phyloP scores from a whole-genome alignment of 2,329 filamentous ascomycete species.

The Cercospora nicotianae region DNA sequence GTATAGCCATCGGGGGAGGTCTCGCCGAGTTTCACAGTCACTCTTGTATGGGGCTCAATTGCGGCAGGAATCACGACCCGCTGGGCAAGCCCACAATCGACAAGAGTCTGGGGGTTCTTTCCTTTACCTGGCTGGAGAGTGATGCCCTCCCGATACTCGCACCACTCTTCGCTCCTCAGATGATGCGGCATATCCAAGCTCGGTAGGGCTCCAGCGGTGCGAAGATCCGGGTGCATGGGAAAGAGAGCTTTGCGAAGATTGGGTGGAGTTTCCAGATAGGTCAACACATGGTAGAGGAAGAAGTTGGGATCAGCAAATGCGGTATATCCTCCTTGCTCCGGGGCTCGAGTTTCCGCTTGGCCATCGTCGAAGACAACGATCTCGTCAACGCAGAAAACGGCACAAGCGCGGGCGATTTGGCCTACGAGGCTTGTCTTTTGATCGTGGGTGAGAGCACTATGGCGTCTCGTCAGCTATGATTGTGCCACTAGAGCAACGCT shows the following conservation, averaged over 20 bases:
- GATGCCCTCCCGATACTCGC: conserved; percentile 76
- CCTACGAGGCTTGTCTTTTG: conserved; percentile 72
- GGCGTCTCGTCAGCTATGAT: conserved; percentile 4
- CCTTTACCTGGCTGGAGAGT: conserved; percentile 50
- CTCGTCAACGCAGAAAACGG: conserved; percentile 83
- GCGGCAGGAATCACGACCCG: conserved; percentile 56
- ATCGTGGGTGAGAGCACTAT: conserved; percentile 69
- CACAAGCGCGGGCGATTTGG: conserved; percentile 75
- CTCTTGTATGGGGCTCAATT: conserved; percentile 69
- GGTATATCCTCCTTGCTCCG: conserved; percentile 55
- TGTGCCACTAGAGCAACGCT: not conserved
- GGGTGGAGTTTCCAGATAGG: conserved; percentile 80
- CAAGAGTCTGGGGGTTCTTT: conserved; percentile 44
- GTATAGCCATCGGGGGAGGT: conserved; percentile 35
- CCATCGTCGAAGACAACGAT: conserved; percentile 78
- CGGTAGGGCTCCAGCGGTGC: conserved; percentile 69
- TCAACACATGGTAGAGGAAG: conserved; percentile 75
- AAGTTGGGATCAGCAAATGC: conserved; percentile 74
- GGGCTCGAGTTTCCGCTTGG: conserved; percentile 37
- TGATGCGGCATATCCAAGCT: conserved; percentile 86
- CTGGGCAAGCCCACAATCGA: conserved; percentile 53
- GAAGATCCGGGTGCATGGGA: conserved; percentile 74
- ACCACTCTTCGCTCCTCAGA: conserved; percentile 72
- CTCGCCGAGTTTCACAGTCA: conserved; percentile 67
- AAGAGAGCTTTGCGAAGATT: conserved; percentile 77